phyloP scores from a whole-genome alignment of 176 grass and related monocot genomes.

The Echinochloa phyllopogon region DNA sequence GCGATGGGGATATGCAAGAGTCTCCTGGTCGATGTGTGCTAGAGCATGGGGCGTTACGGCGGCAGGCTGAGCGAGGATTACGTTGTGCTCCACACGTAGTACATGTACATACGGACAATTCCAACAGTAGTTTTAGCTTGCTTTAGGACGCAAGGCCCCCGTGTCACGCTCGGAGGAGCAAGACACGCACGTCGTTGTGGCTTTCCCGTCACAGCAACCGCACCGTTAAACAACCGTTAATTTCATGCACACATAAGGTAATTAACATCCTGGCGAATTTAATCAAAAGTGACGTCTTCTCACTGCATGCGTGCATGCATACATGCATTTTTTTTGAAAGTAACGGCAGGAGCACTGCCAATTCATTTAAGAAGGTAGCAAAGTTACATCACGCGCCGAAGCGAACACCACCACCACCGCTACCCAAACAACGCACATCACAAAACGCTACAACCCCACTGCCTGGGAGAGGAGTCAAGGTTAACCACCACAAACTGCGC shows the following conservation, averaged over 20 bases:
- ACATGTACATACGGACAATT: not conserved
- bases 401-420: no score
- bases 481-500: no score
- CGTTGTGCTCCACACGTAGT: not conserved
- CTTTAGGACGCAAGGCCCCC: not conserved
- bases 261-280: no score
- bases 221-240: not conserved
- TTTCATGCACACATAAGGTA: not conserved
- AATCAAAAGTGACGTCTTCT: no score
- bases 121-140: slow-evolving; percentile 17
- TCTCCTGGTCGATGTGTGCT: not conserved
- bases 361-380: no score
- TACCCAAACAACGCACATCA: no score
- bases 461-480: no score
- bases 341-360: no score
- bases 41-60: not conserved
- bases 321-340: no score
- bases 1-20: not conserved
- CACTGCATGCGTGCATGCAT: no score
- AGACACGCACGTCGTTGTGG: slow-evolving; percentile 1
- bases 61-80: not conserved
- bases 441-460: no score
- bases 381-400: no score
- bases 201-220: not conserved
- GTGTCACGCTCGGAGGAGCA: not conserved